Percentiles rank a stretch among this genome's conserved stretches.
These are phyloP conservation scores for Staphylotrichum tortipilum DNA, from an alignment of 495 filamentous ascomycete genomes.

Conservation along the genomic window DNA sequence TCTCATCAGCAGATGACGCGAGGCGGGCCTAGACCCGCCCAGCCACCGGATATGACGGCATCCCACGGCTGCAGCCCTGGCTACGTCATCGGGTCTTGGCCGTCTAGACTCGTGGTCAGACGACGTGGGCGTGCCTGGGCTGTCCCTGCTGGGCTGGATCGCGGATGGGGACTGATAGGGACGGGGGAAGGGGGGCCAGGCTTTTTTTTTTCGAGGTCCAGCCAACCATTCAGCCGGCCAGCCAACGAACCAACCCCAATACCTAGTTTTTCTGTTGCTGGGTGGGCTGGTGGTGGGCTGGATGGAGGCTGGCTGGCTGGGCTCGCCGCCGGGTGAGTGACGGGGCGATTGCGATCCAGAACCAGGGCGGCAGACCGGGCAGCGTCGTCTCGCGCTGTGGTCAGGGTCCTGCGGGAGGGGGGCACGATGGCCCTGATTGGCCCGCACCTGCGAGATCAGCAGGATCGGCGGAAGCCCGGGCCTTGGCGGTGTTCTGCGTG, in stretches of 20 bases:
- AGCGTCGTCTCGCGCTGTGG: background rate
- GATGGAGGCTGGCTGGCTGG: no score
- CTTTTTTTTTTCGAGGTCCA: no score
- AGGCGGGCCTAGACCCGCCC: conserved; percentile 4
- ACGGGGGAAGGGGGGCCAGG: background rate
- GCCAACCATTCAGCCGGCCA: no score
- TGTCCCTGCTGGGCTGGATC: background rate
- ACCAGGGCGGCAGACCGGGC: background rate
- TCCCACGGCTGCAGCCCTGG: background rate
- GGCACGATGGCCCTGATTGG: background rate
- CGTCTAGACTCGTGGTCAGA: background rate
- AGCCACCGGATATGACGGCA: conserved; percentile 13
- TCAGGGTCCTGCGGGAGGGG: conserved; percentile 9
- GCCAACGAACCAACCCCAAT: no score
- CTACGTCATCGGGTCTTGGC: conserved; percentile 5
- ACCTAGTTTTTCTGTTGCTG: no score
- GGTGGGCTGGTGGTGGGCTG: no score
- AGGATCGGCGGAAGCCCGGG: conserved; percentile 5
- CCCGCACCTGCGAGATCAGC: background rate
- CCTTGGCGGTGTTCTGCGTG: background rate
- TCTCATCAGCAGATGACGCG: no score
- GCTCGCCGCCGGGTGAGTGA: no score
- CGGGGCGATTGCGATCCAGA: background rate
- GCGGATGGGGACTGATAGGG: background rate
- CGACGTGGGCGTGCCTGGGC: background rate